Evolutionary conservation across 345 rosid genomes (phyloP), one percentile per base, ranked within the genome.

Genomic region (Capsella bursapastoris): DNA sequence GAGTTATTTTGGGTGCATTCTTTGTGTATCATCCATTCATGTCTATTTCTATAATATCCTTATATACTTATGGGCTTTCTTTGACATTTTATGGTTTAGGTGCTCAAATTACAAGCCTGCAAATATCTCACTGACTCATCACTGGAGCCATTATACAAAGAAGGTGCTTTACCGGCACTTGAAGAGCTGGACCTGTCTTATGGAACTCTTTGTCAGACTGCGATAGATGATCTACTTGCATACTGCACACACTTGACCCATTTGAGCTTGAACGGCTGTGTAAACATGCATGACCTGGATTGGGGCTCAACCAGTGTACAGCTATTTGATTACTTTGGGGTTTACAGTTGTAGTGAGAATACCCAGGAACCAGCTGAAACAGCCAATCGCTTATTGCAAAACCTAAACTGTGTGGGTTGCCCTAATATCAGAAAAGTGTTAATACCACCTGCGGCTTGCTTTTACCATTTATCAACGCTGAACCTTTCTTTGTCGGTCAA

Each of bases 41-140:
- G 40, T 40, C 44, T 32, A 31, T 32, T 41, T 28, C 12, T 41
- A 43, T 62, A 18, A 49, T 27, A 25, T 49, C 12, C 4, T 61
- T 27, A 15, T 50, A 37, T 40, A 52, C 25, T 47, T 56, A 67
- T 34, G 52, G 72, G 53, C 25, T 27, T 60, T 8, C 6, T 57
- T 67, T 62, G 70, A 68, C 15, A 9, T 37, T 55, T 68, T 62
- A 27, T 55, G 63, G 67, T 69, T 56, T 48, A 95, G 98, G 96
- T 95, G 28, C 82, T 95, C 67, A 92, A 88, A 79, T 83, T 95
- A 72, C 99, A 92, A 84, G 99, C 99, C 4, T 95, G 99, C 91
- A 95, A 95, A 72, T 90, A 89, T 83, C 97, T 95, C 50, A 82
- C 85, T 3, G 89, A 95, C 82, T 80, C 90, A 11, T 88, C 99